Base-by-base conservation (phyloP, 225 moss, liverwort and hornwort species). In the Sphagnum contortum region DNA sequence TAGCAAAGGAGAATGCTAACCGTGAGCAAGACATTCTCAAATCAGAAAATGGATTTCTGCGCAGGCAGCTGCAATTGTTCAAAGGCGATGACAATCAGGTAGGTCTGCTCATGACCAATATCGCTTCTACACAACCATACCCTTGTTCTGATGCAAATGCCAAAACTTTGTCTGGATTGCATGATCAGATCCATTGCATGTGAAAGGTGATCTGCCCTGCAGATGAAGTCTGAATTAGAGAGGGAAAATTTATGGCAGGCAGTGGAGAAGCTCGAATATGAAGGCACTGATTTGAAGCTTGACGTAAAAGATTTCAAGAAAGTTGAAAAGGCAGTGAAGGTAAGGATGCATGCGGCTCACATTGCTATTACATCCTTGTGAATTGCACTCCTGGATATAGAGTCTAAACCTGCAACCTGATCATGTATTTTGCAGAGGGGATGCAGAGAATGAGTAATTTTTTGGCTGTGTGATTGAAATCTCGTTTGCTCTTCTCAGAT, bases 271-370 rank as follows among this genome's bases (percentile, higher is more conserved):
- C 76, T 84, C 5, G 77, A 84, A 68, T 77, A 78, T 8, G 84
- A 84, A 58, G 80, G 75, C 11, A 65, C 77, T 51, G 80, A 84
- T 44, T 51, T 80, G 56, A 84, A 78, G 65, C 77, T 75, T 65
- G 84, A 84, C 57, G 67, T 84, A 46, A 75, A 77, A 8, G 66
- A 68, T 44, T 60, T 84, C 50, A 84, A 75, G 73, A 77, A 73
- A 53, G 80, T 67, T 54, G 82, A 83, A 71, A 83, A 74, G 71
- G 67, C 55, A 9, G 61, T 73, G 6, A 83, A 69, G 55, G 57
- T 58, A 13, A 58, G 29, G 29, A 29, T 29, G 29, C 29, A 29
- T 29, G 29, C 29, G 1, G 29, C 29, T 29, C 29, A 29, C 29
- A 29, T 29, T 29, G 29, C 29, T 29, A 29, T 29, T 29, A 29